These are phyloP conservation scores for Bisporella sp. DNA, from an alignment of 2,329 filamentous ascomycete species.

Conservation along the genomic window DNA sequence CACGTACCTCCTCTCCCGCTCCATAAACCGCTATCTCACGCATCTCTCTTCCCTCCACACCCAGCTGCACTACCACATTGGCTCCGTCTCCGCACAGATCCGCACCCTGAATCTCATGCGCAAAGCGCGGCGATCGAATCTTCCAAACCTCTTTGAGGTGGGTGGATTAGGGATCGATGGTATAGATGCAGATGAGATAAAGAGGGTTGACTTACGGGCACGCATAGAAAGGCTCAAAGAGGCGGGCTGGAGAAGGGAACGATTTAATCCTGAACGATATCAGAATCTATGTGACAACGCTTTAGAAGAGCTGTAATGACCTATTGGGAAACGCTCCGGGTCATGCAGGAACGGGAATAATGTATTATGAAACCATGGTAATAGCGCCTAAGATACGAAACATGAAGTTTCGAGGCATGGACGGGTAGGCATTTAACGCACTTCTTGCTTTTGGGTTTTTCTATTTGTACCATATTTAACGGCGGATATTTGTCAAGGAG, in stretches of 20 bases:
- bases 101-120: constrained; percentile 7
- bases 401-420: no score
- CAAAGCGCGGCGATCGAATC: constrained; percentile 14
- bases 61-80: constrained; percentile 12
- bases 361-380: no score
- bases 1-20: constrained; percentile 2
- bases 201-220: constrained; percentile 9
- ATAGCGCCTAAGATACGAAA: no score
- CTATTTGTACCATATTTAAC: no score
- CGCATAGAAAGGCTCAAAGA: constrained; percentile 14
- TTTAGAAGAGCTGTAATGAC: constrained; percentile 11
- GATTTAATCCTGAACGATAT: constrained; percentile 21
- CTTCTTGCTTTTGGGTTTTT: no score
- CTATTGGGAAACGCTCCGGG: no score
- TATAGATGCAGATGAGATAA: constrained; percentile 7
- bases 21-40: constrained; percentile 11
- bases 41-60: constrained; percentile 13
- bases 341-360: no score
- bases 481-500: no score
- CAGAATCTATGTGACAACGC: constrained; percentile 20
- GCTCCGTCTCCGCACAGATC: constrained; percentile 10
- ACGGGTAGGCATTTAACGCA: no score
- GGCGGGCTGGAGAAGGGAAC: constrained; percentile 15
- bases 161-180: constrained; percentile 1
- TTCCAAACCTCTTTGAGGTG: constrained; percentile 1